Percentiles rank a stretch among this genome's conserved stretches.
Evolutionary conservation across 257 asterid species (phyloP).

Genomic region (Solanum verrucosum): DNA sequence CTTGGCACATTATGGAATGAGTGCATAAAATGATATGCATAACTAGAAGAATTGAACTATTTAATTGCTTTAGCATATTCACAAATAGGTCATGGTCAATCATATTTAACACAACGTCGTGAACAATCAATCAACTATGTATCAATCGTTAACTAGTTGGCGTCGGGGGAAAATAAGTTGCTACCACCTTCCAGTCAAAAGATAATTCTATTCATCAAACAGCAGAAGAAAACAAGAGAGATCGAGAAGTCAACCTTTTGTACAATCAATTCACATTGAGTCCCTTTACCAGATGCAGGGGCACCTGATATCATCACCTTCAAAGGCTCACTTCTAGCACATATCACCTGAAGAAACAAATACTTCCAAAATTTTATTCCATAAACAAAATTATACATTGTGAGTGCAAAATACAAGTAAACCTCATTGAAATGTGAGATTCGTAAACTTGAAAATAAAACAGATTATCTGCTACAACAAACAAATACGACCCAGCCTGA

Average conservation of each 20-base stretch:
- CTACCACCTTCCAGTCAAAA: background rate
- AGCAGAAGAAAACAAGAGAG: background rate
- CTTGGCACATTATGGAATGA: background rate
- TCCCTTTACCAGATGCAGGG: conserved; percentile 97
- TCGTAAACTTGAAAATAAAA: background rate
- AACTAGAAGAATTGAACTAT: background rate
- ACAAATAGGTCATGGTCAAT: too few species aligned
- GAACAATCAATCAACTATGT: background rate
- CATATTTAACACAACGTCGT: background rate
- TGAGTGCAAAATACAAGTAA: background rate
- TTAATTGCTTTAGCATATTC: background rate
- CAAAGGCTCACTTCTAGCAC: conserved; percentile 55
- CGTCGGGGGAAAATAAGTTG: background rate
- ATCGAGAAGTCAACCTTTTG: conserved; percentile 36
- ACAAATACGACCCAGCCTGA: background rate
- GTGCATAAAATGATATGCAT: background rate
- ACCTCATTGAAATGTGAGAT: background rate
- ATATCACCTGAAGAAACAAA: conserved; percentile 15
- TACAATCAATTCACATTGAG: conserved; percentile 87
- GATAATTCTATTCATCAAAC: background rate
- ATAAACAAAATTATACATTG: background rate
- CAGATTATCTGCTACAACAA: background rate
- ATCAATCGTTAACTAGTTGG: background rate
- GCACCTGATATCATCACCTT: conserved; percentile 97
- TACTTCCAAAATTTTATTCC: background rate